phyloP scores from a whole-genome alignment of 2,329 filamentous ascomycete species.

The Ophiostoma tasmaniense region DNA sequence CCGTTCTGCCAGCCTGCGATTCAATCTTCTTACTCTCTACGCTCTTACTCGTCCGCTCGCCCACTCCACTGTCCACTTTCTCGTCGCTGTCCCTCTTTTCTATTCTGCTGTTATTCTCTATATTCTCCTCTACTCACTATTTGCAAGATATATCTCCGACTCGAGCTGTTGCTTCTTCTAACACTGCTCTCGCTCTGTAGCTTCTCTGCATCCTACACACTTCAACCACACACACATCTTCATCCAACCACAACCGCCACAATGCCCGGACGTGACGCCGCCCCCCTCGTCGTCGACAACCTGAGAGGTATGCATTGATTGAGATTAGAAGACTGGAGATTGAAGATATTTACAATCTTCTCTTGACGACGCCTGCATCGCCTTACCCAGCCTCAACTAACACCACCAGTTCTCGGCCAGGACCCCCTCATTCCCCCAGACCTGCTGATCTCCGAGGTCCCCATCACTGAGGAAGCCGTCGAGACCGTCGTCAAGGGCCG shows the following conservation, averaged over 20 bases:
- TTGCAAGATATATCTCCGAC: neutral
- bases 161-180: neutral
- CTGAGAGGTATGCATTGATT: conserved; percentile 26
- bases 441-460: conserved; percentile 78
- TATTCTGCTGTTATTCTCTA: neutral
- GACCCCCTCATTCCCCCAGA: conserved; percentile 86
- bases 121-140: neutral
- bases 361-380: neutral
- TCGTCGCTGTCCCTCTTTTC: neutral
- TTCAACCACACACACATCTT: neutral
- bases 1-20: neutral
- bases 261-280: conserved; percentile 37
- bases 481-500: conserved; percentile 64
- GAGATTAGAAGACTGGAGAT: no score
- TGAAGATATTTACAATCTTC: neutral
- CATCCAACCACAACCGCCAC: conserved; percentile 17
- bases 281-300: conserved; percentile 38
- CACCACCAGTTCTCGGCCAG: conserved; percentile 71
- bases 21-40: conserved; percentile 2
- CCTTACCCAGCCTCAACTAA: neutral
- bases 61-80: neutral
- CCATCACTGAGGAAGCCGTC: conserved; percentile 54
- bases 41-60: neutral
- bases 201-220: neutral
- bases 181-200: neutral